These are phyloP conservation scores for Basidiobolus meristosporus DNA, from an alignment of 371 early-diverging fungal genomes.

Conservation along the genomic window DNA sequence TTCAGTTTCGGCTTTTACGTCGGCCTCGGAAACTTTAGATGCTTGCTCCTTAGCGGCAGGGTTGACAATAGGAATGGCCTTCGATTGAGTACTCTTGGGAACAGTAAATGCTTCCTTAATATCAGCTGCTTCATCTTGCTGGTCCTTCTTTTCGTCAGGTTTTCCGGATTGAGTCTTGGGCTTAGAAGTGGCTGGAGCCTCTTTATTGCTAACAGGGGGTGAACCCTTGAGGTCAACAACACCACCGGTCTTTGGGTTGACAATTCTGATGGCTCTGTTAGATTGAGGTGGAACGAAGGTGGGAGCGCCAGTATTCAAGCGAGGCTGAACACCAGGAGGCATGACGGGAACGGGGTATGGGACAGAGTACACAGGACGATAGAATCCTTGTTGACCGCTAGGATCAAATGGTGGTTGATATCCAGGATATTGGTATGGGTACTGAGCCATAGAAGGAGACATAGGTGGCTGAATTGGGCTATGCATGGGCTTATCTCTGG, in stretches of 20 bases:
- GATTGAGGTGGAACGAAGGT: constrained; percentile 1
- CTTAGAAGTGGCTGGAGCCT: no score
- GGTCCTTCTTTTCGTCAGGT: neutral
- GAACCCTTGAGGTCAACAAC: constrained; percentile 1
- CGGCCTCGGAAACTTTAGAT: neutral
- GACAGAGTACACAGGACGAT: neutral
- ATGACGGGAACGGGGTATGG: constrained; percentile 1
- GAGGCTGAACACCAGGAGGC: neutral
- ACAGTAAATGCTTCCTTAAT: neutral
- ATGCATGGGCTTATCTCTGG: no score
- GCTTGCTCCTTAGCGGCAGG: neutral
- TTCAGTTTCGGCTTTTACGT: neutral
- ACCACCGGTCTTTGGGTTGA: constrained; percentile 1
- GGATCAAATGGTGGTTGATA: neutral
- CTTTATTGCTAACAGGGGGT: neutral
- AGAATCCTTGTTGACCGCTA: neutral
- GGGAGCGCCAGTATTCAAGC: neutral
- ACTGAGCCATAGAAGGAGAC: neutral
- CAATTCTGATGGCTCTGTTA: constrained; percentile 3
- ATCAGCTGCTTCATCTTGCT: neutral
- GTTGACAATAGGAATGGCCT: constrained; percentile 3
- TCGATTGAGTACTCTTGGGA: neutral
- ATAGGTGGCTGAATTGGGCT: no score
- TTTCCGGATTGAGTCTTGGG: no score
- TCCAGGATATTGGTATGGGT: neutral